A percentile compares a stretch with the other conserved stretches of the same genome.
Conservation (phyloP, 306 rosid species). For the Lathyrus tuberosus region DNA sequence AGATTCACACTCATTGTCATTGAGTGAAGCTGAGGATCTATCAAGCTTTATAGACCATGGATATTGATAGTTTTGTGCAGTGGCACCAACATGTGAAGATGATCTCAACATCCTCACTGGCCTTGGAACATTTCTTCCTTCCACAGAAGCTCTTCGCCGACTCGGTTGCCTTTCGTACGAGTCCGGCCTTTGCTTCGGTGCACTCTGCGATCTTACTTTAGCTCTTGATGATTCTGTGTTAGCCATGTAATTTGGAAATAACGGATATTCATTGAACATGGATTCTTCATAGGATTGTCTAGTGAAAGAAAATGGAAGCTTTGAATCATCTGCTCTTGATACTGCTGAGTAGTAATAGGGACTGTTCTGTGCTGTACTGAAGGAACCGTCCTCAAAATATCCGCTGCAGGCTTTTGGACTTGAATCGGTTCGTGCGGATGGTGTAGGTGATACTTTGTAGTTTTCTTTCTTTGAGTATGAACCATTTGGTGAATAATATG, state of each 20-base stretch:
- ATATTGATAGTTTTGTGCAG: constrained; percentile 65
- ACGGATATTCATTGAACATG: constrained; percentile 58
- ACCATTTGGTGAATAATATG: constrained; percentile 47
- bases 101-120: constrained; percentile 89
- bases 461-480: constrained; percentile 56
- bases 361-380: constrained; percentile 66
- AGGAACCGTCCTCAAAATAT: constrained; percentile 71
- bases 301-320: constrained; percentile 62
- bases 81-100: constrained; percentile 75
- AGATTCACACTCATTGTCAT: constrained; percentile 84
- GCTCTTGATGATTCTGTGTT: constrained; percentile 93
- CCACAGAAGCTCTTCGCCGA: constrained; percentile 65
- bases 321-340: constrained; percentile 55
- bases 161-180: constrained; percentile 71
- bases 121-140: constrained; percentile 82
- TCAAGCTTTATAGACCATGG: constrained; percentile 89
- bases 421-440: constrained; percentile 60
- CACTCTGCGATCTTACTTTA: constrained; percentile 84
- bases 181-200: constrained; percentile 86
- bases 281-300: constrained; percentile 58
- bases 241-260: constrained; percentile 90
- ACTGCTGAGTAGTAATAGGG: constrained; percentile 67
- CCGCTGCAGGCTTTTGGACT: constrained; percentile 76
- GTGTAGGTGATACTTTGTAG: constrained; percentile 60
- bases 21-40: constrained; percentile 64